Conservation (phyloP, 202 grass and related monocot species). For the Schoenoplectus tabernaemontani region DNA sequence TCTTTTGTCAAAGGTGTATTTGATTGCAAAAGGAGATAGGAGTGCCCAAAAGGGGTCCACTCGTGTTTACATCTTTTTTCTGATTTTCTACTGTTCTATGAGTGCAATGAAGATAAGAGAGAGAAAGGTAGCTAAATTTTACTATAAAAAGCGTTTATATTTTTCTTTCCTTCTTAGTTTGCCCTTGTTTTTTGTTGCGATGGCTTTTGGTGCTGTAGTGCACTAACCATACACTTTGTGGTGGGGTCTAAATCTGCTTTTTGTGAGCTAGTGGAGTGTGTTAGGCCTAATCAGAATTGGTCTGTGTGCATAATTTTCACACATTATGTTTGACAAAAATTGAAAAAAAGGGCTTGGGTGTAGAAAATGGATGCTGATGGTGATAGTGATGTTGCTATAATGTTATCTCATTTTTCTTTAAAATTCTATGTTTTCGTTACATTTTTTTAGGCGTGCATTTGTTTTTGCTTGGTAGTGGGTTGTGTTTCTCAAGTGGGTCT, state of each 20-base stretch:
- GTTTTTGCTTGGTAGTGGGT: constrained; percentile 48
- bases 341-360: constrained; percentile 25
- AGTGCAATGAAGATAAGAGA: constrained; percentile 44
- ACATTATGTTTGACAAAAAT: constrained; percentile 63
- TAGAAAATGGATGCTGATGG: constrained; percentile 60
- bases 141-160: constrained; percentile 15
- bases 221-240: constrained; percentile 82
- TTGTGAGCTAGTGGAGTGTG: constrained; percentile 50
- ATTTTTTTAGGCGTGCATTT: constrained; percentile 36
- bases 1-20: constrained; percentile 45
- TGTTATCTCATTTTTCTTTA: constrained; percentile 3
- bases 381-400: constrained; percentile 38
- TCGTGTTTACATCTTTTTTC: constrained; percentile 48
- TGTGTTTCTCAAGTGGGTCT: constrained; percentile 37
- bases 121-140: constrained; percentile 8
- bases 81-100: constrained; percentile 39
- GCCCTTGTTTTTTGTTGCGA: constrained; percentile 36
- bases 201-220: constrained; percentile 48
- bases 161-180: constrained; percentile 13
- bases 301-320: constrained; percentile 43
- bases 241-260: constrained; percentile 47
- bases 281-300: constrained; percentile 76
- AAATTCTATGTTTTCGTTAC: background rate
- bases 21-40: constrained; percentile 44
- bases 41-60: constrained; percentile 68